Evolutionary conservation across 2,329 filamentous ascomycete genomes (phyloP), one percentile per base, ranked within the genome.

Genomic region (Samsoniella hepiali): DNA sequence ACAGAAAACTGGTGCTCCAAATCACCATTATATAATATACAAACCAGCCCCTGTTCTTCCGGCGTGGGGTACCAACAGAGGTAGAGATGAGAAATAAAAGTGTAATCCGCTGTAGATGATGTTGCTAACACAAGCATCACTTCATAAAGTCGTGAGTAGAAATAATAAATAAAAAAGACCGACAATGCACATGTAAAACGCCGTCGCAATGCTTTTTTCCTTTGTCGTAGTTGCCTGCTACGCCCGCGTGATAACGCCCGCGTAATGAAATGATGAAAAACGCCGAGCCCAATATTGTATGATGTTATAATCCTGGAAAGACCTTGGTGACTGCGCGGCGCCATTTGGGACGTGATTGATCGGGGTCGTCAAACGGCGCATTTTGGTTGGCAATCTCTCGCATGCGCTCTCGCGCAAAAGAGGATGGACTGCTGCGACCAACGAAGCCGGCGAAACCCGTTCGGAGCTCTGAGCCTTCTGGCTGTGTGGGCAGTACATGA

Each of bases 391-490:
- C 78, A 65, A 80, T 77, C 56, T 78, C 72, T 51, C 77, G 74
- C 76, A 80, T 80, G 22, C 77, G 73, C 65, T 78, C 74, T 54
- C 78, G 73, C 32, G 78, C 76, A 69, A 79, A 77, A 8, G 77
- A 78, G 5, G 78, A 80, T 3, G 78, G 78, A 64, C 77, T 79
- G 56, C 72, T 72, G 34, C 76, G 75, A 29, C 77, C 75, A 40
- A 68, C 69, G 31, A 68, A 66, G 42, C 69, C 68, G 31, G 67
- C 65, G 27, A 61, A 61, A 22, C 17, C 60, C 8, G 70, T 70
- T 15, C 65, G 69, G 42, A 73, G 64, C 56, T 76, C 75, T 6
- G 69, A 64, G 51, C 74, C 68, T 61, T 78, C 76, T 38, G 74
- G 75, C 40, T 77, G 75, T 17, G 76, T 78, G 1, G 75, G 74